A percentile compares a stretch with the other conserved stretches of the same genome.
Conservation (phyloP, 306 rosid species). For the Prosopis cineraria region DNA sequence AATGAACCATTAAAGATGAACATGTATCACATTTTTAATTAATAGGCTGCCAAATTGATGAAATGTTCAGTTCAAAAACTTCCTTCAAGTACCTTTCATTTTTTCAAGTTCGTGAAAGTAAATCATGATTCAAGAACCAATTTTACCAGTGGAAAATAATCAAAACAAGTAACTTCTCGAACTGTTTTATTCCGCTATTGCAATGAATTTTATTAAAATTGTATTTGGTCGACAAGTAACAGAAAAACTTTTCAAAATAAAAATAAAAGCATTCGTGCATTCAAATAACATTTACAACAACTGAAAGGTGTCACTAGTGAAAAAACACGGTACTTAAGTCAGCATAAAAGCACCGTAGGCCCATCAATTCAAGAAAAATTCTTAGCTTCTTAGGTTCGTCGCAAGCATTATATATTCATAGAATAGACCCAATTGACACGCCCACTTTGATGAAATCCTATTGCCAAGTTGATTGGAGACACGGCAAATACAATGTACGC, state of each 20-base stretch:
- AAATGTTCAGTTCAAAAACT: slow-evolving; percentile 10
- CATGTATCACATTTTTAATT: background rate
- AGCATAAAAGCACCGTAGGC: slow-evolving; percentile 20
- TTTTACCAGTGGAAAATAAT: background rate
- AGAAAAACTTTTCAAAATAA: background rate
- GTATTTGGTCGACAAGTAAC: background rate
- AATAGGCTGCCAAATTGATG: slow-evolving; percentile 23
- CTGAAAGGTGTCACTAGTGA: background rate
- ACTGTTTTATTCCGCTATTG: background rate
- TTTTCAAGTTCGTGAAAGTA: background rate
- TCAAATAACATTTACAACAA: background rate
- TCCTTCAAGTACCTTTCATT: slow-evolving; percentile 9
- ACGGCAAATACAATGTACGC: background rate
- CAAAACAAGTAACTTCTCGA: background rate
- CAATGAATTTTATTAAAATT: background rate
- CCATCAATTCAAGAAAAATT: background rate
- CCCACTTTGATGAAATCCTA: background rate
- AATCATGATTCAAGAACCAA: background rate
- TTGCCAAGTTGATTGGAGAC: background rate
- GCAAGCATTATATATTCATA: background rate
- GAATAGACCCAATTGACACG: background rate
- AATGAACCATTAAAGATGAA: slow-evolving; percentile 22
- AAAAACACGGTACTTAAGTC: slow-evolving; percentile 23
- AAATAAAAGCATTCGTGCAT: background rate
- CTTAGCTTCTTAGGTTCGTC: background rate